Evolutionary conservation across 1,139 yeast species (phyloP).

Genomic region (Casaregolazyma suthepensis): DNA sequence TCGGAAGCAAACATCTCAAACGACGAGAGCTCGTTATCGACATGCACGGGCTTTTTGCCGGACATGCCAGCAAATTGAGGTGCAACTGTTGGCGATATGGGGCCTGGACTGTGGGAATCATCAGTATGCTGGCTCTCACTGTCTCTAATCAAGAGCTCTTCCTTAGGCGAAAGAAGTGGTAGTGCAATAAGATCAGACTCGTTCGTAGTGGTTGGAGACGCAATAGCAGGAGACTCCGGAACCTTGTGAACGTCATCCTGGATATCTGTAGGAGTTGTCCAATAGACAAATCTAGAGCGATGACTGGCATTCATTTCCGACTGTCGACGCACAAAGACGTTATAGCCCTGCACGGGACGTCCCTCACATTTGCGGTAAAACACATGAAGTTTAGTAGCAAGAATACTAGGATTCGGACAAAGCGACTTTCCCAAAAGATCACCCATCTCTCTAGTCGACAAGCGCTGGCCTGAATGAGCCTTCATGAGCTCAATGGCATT

Average conservation of each 20-base stretch:
- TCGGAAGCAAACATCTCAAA: constrained; percentile 2
- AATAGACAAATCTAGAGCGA: constrained; percentile 5
- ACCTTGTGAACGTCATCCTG: not conserved
- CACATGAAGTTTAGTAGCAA: constrained; percentile 5
- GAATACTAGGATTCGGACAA: constrained; percentile 5
- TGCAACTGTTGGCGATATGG: not conserved
- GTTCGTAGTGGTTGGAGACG: not conserved
- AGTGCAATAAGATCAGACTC: not conserved
- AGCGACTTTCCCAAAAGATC: constrained; percentile 2
- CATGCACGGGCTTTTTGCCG: not conserved
- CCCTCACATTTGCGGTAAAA: constrained; percentile 4
- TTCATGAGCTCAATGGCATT: not conserved
- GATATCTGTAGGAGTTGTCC: not conserved
- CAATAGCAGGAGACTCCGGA: not conserved
- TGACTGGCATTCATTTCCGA: not conserved
- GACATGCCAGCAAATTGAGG: not conserved
- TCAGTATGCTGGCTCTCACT: not conserved
- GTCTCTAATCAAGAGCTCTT: not conserved
- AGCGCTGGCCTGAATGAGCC: not conserved
- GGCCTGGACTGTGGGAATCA: not conserved
- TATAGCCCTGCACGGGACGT: not conserved
- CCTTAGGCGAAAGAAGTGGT: not conserved
- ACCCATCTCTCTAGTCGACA: constrained; percentile 1
- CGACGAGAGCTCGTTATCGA: not conserved
- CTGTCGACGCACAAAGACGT: not conserved